Conservation (phyloP, 306 rosid genomes). For the Inga oerstediana region DNA sequence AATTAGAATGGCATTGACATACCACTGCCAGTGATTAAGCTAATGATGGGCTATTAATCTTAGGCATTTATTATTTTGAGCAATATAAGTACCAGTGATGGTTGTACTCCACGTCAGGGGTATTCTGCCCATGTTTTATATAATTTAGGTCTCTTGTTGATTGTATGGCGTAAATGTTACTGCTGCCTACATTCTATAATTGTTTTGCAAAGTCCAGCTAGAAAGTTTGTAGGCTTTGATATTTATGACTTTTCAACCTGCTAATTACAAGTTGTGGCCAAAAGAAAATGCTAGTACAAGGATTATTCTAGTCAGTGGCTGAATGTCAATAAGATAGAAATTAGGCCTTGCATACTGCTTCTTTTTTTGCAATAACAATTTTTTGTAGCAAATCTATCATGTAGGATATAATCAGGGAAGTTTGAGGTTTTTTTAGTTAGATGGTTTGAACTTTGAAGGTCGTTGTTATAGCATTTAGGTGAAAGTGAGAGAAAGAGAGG, state of each 20-base stretch:
- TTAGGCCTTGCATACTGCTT: neutral
- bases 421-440: neutral
- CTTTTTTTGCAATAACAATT: neutral
- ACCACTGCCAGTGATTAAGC: neutral
- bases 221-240: constrained; percentile 1
- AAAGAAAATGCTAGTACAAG: neutral
- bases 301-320: neutral
- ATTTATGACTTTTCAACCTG: constrained; percentile 1
- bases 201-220: constrained; percentile 1
- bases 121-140: neutral
- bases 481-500: too few relatives aligned
- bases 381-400: neutral
- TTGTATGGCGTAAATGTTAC: neutral
- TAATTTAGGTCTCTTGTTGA: neutral
- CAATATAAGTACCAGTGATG: neutral
- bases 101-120: neutral
- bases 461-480: too few relatives aligned
- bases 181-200: neutral
- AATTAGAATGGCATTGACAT: neutral
- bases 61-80: neutral
- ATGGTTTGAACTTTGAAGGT: neutral
- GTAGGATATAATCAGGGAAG: neutral
- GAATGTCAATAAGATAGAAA: neutral
- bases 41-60: neutral
- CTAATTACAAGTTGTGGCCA: neutral